Conservation (phyloP, 2,329 filamentous ascomycete genomes). For the Cordyceps javanica region DNA sequence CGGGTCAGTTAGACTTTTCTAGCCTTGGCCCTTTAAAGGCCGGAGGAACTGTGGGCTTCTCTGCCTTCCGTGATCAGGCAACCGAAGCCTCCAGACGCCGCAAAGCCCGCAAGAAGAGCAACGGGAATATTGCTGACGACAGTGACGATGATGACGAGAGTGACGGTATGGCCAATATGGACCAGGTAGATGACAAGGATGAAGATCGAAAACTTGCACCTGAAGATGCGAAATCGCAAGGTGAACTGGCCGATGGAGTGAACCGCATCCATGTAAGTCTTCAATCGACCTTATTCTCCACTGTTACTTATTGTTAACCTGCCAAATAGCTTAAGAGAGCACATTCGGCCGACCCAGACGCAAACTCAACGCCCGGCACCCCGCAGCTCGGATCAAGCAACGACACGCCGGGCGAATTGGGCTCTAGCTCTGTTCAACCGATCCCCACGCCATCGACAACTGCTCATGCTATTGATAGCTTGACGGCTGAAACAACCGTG, state of each 20-base stretch:
- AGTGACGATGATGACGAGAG: conserved; percentile 64
- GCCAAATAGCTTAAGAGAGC: conserved; percentile 65
- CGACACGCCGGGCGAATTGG: conserved; percentile 31
- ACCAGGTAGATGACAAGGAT: conserved; percentile 58
- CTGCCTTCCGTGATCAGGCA: conserved; percentile 72
- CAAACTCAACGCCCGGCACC: conserved; percentile 27
- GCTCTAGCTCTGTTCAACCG: conserved; percentile 10
- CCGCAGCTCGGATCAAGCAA: conserved; percentile 32
- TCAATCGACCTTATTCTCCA: not conserved
- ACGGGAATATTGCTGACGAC: conserved; percentile 62
- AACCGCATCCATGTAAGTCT: conserved; percentile 69
- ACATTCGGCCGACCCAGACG: conserved; percentile 66
- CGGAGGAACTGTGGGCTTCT: conserved; percentile 83
- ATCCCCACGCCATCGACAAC: conserved; percentile 15
- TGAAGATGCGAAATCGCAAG: conserved; percentile 66
- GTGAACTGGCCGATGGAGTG: conserved; percentile 73
- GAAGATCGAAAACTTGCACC: conserved; percentile 54
- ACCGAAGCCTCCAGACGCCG: conserved; percentile 44
- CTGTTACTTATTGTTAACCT: conserved; percentile 18
- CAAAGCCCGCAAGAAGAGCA: conserved; percentile 57
- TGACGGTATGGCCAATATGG: conserved; percentile 57
- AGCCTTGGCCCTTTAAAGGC: conserved; percentile 78
- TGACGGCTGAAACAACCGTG: conserved; percentile 37
- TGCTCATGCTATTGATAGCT: conserved; percentile 25
- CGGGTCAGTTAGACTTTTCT: conserved; percentile 77